Evolutionary conservation across 495 filamentous ascomycete species (phyloP).

Genomic region (Tuber aestivum): DNA sequence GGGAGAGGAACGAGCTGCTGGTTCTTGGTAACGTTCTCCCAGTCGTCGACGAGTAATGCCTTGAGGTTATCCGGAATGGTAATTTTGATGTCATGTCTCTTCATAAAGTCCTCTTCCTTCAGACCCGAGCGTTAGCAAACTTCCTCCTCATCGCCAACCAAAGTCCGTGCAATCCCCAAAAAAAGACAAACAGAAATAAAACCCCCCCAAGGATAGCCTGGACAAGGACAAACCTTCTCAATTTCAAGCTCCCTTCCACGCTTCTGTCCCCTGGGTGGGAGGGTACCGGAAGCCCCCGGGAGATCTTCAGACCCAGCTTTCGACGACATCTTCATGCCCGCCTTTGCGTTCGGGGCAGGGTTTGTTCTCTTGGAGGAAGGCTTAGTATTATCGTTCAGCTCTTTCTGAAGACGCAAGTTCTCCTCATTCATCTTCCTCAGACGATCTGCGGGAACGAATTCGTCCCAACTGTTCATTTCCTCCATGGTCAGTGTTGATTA

Average conservation of each 20-base stretch:
- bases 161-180: not conserved
- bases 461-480: constrained; percentile 69
- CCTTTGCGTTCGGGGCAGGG: constrained; percentile 30
- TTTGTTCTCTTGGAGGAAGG: constrained; percentile 33
- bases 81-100: constrained; percentile 73
- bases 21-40: constrained; percentile 97
- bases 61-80: constrained; percentile 79
- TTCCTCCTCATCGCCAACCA: not conserved
- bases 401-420: constrained; percentile 54
- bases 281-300: constrained; percentile 49
- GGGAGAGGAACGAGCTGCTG: constrained; percentile 78
- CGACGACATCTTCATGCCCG: constrained; percentile 33
- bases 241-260: constrained; percentile 50
- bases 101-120: constrained; percentile 80
- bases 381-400: constrained; percentile 41
- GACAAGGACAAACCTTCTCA: constrained; percentile 37
- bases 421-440: constrained; percentile 91
- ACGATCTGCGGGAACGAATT: constrained; percentile 94
- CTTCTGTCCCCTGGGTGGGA: constrained; percentile 53
- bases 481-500: not conserved
- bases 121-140: constrained; percentile 35
- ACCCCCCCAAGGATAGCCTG: not conserved
- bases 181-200: not conserved
- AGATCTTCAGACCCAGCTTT: constrained; percentile 42
- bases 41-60: constrained; percentile 88